Evolutionary conservation across 2,329 filamentous ascomycete species (phyloP), one percentile per base, ranked within the genome.

Genomic region (Xylaria sp.): DNA sequence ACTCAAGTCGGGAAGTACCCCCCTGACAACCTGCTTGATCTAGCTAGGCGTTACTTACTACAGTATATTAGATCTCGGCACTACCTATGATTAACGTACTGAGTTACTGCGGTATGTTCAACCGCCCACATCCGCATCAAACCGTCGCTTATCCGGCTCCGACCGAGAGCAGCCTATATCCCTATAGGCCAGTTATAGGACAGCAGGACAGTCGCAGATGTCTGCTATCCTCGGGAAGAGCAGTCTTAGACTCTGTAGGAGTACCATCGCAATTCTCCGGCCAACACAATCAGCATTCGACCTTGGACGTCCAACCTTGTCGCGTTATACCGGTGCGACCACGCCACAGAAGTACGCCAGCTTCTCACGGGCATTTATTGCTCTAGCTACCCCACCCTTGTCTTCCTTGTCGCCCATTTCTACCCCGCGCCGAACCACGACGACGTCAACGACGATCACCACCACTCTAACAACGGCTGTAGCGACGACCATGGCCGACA

Each of bases 401-500:
- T 56, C 75, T 39, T 62, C 63, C 12, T 66, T 58, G 18, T 56
- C 20, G 33, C 28, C 36, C 69, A 39, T 52, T 36, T 61, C 54
- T 69, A 64, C 71, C 68, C 68, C 72, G 68, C 72, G 59, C 62
- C 57, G 41, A 15, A 69, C 67, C 13, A 48, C 71, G 48, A 67
- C 69, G 6, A 36, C 33, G 8, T 9, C 33, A 8, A 10, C 33
- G 33, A 36, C 33, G 8, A 36, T 36, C 33, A 36, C 33, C 33
- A 36, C 33, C 10, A 36, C 55, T 20, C n/a, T 3, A 33, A 48
- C 51, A 69, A 49, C 62, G 69, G n/a, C 64, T 55, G n/a, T 64
- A 61, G 56, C 51, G 46, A 48, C 66, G 46, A 71, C 36, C 41
- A 77, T 77, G 75, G 76, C 76, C 2, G 74, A 75, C 46, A 77